phyloP scores from a whole-genome alignment of 2,329 filamentous ascomycete species.

The Thelonectria blattea region DNA sequence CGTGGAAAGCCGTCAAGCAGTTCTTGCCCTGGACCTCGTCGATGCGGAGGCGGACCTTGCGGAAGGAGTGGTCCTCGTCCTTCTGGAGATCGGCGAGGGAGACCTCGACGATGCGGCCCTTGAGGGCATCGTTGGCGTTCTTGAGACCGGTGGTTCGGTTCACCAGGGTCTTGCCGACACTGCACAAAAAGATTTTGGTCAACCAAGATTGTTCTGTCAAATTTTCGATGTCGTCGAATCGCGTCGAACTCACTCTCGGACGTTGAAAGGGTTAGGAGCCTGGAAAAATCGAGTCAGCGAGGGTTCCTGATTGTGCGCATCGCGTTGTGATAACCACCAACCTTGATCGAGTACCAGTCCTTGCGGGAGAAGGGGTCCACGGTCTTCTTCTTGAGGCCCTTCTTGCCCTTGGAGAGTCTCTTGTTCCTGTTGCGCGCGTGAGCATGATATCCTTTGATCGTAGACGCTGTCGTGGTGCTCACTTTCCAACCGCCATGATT shows the following conservation, averaged over 20 bases:
- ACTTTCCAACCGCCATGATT: conserved; percentile 69
- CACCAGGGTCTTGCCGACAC: conserved; percentile 99
- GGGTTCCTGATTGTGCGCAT: conserved; percentile 1
- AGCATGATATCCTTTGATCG: conserved; percentile 26
- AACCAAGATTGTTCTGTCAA: conserved; percentile 25
- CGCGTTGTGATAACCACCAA: conserved; percentile 42
- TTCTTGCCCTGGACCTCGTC: conserved; percentile 99
- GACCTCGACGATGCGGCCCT: conserved; percentile 98
- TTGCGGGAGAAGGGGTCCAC: conserved; percentile 97
- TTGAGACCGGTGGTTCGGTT: conserved; percentile 99
- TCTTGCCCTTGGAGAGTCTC: conserved; percentile 99
- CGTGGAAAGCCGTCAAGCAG: conserved; percentile 99
- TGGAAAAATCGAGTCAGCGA: conserved; percentile 44
- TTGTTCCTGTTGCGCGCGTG: conserved; percentile 76
- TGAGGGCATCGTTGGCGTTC: conserved; percentile 99
- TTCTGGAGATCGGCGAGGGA: conserved; percentile 99
- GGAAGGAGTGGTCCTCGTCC: conserved; percentile 99
- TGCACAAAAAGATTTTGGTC: conserved; percentile 50
- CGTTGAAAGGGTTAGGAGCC: conserved; percentile 94
- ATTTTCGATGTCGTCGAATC: conserved; percentile 25
- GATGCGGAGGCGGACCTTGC: conserved; percentile 98
- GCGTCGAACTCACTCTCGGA: conserved; percentile 82
- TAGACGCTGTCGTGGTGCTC: conserved; percentile 40
- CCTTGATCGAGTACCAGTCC: conserved; percentile 99
- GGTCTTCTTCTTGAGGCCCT: conserved; percentile 99